Conservation (phyloP, 1,284 basidiomycete species). For the Cutaneotrichosporon mucoides region DNA sequence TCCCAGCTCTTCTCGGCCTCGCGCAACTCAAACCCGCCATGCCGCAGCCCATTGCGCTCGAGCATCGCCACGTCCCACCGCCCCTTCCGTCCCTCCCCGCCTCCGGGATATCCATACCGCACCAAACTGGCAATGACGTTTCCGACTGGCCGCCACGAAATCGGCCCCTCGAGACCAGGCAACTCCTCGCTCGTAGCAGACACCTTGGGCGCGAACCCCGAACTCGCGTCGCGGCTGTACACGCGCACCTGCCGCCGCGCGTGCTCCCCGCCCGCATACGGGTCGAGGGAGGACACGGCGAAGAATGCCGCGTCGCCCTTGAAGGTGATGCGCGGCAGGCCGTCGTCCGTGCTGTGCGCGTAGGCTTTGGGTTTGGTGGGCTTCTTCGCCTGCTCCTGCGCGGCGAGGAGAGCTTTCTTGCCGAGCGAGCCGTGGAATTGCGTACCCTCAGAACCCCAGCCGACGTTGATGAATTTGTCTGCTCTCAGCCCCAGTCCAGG, state of each 20-base stretch:
- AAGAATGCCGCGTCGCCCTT: constrained; percentile 89
- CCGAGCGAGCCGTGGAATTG: constrained; percentile 97
- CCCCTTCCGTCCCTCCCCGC: constrained; percentile 56
- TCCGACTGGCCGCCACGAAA: constrained; percentile 87
- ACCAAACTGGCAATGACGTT: constrained; percentile 79
- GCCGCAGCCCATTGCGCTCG: constrained; percentile 87
- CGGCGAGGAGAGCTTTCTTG: constrained; percentile 65
- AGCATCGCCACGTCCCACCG: constrained; percentile 90
- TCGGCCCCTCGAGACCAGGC: constrained; percentile 70
- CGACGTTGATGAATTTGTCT: constrained; percentile 90
- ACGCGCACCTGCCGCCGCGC: constrained; percentile 64
- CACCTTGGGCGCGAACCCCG: constrained; percentile 58
- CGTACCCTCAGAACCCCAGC: constrained; percentile 95
- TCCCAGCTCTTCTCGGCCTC: constrained; percentile 50
- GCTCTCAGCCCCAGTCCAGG: too few relatives aligned
- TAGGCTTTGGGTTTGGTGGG: constrained; percentile 50
- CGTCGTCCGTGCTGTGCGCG: constrained; percentile 63
- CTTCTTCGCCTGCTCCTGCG: constrained; percentile 50
- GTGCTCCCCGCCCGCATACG: constrained; percentile 22
- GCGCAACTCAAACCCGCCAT: constrained; percentile 79
- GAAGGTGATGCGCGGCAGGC: constrained; percentile 75
- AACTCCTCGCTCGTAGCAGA: constrained; percentile 82
- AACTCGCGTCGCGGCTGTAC: constrained; percentile 61
- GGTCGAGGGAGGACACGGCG: constrained; percentile 68
- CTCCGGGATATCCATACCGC: constrained; percentile 68